Base-by-base conservation (phyloP, 257 asterid species). In the Orobanche coerulescens region DNA sequence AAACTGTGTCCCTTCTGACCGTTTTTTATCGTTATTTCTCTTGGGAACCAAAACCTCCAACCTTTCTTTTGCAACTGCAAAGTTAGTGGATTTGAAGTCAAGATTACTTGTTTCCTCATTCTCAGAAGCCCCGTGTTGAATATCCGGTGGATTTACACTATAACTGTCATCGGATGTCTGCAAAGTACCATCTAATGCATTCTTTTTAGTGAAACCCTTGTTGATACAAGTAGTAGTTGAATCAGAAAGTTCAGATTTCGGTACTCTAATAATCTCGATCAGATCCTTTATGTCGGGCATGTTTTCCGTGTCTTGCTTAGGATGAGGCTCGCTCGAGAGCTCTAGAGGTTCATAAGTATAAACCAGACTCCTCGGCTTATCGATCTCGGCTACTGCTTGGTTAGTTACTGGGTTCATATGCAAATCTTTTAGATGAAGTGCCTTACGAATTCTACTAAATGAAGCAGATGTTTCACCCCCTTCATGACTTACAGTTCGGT, bases 11-110 rank as follows among this genome's bases (percentile, higher is more conserved):
- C 40, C 28, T 53, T 54, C 43, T 48, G 33, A 46, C 65, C 66
- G 73, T 63, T 50, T 64, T 19, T 56, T 53, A 25, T 72, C 71
- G 36, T 66, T 43, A 12, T 53, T 59, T 56, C 67, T 52, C 46
- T n/a, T 62, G 58, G 67, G 49, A 66, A 46, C 37, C 14, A 73
- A 30, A 67, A 49, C 25, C 51, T 68, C 48, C 51, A 43, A 11
- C 22, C 58, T 24, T 60, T n/a, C 43, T 28, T 58, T 68, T 55
- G 56, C 58, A 61, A 65, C 63, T 46, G 15, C 48, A n/a, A 36
- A 37, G 61, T 43, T 68, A 22, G 8, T 15, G 6, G 37, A 12
- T 16, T 46, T 49, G 52, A 22, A 31, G 12, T 58, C 73, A 6
- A 30, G 52, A 58, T 47, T 28, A 37, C 50, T 70, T 51, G 48